Evolutionary conservation across 768 basidiomycete species (phyloP).

Genomic region (Omphalotus guepiniiformis): DNA sequence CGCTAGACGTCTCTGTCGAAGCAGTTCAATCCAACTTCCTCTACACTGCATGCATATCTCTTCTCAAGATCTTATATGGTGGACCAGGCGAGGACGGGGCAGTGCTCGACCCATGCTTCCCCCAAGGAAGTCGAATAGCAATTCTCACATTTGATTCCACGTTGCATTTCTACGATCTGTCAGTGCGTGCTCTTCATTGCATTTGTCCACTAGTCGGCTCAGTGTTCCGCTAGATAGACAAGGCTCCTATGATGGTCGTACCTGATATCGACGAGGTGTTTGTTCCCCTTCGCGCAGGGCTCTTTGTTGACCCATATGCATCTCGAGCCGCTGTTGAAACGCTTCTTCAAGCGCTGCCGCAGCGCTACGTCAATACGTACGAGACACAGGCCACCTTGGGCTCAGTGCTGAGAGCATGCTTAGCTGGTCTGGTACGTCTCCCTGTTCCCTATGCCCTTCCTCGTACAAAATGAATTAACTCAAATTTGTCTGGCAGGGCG

Average conservation of each 20-base stretch:
- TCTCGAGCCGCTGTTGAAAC: slow-evolving; percentile 61
- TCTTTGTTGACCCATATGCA: slow-evolving; percentile 73
- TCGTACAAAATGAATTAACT: slow-evolving; percentile 8
- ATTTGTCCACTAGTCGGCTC: slow-evolving; percentile 2
- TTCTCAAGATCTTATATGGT: slow-evolving; percentile 66
- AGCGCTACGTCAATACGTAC: slow-evolving; percentile 48
- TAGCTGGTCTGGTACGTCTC: slow-evolving; percentile 64
- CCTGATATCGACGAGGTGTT: slow-evolving; percentile 93
- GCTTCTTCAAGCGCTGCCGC: slow-evolving; percentile 62
- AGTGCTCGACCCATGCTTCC: slow-evolving; percentile 45
- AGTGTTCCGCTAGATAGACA: slow-evolving; percentile 35
- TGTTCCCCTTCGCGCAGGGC: slow-evolving; percentile 63
- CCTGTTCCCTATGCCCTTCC: neutral
- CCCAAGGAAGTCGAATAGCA: slow-evolving; percentile 53
- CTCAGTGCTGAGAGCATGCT: slow-evolving; percentile 65
- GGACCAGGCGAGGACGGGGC: slow-evolving; percentile 36
- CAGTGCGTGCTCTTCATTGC: slow-evolving; percentile 47
- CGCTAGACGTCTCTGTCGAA: slow-evolving; percentile 76
- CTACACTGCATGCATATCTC: slow-evolving; percentile 53
- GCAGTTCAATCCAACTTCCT: slow-evolving; percentile 70
- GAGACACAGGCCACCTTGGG: slow-evolving; percentile 66
- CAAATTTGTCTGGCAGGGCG: slow-evolving; percentile 42
- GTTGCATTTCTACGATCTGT: slow-evolving; percentile 86
- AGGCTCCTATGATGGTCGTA: slow-evolving; percentile 71
- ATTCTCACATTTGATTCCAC: slow-evolving; percentile 79